phyloP scores from a whole-genome alignment of 352 stramenopile species.

The Pythium angustatum region DNA sequence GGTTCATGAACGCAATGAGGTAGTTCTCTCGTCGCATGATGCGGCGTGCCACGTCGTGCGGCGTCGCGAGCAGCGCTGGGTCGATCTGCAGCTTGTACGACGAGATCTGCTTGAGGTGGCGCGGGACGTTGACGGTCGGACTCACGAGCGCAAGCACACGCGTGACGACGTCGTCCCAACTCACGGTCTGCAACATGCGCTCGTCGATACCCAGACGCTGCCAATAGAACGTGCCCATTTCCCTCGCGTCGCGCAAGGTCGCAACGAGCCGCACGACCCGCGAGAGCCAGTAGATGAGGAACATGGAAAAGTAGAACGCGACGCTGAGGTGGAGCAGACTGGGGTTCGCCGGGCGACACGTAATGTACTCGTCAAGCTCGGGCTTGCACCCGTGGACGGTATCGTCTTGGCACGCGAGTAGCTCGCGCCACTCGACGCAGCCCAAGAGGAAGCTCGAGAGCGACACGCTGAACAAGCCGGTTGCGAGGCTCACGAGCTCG shows the following conservation, averaged over 20 bases:
- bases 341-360: slow-evolving; percentile 58
- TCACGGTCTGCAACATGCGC: slow-evolving; percentile 80
- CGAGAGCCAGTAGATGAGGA: slow-evolving; percentile 92
- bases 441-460: slow-evolving; percentile 94
- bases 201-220: slow-evolving; percentile 90
- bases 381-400: slow-evolving; percentile 79
- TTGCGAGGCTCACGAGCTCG: slow-evolving; percentile 91
- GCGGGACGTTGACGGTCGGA: slow-evolving; percentile 57
- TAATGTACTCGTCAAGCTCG: slow-evolving; percentile 69
- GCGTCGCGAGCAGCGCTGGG: slow-evolving; percentile 65
- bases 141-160: slow-evolving; percentile 75
- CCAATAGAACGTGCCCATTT: slow-evolving; percentile 93
- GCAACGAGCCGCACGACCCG: slow-evolving; percentile 80
- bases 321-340: slow-evolving; percentile 66
- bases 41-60: slow-evolving; percentile 92
- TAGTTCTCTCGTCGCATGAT: slow-evolving; percentile 99
- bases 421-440: slow-evolving; percentile 93
- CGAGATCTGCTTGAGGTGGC: slow-evolving; percentile 86
- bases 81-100: slow-evolving; percentile 84
- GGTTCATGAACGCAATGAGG: slow-evolving; percentile 97
- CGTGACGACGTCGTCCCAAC: slow-evolving; percentile 90
- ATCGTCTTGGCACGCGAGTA: slow-evolving; percentile 82
- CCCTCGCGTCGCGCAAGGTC: slow-evolving; percentile 82
- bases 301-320: slow-evolving; percentile 94
- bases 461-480: slow-evolving; percentile 95